phyloP scores from a whole-genome alignment of 2,329 filamentous ascomycete species.

The Nothomitra cinnamomea region DNA sequence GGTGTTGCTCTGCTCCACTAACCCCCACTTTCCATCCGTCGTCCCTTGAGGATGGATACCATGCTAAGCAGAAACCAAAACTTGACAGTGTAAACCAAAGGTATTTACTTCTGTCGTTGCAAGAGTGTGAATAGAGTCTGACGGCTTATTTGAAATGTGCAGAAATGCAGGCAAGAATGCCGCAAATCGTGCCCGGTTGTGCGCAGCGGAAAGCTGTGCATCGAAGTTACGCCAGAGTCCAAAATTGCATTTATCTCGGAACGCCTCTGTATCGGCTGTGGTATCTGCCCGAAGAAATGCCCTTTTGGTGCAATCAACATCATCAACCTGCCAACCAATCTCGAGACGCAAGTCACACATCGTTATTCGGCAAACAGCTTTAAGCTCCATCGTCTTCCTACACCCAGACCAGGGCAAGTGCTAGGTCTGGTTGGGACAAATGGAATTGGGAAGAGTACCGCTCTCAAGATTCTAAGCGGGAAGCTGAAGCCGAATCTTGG shows the following conservation, averaged over 20 bases:
- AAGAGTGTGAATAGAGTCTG: conserved; percentile 13
- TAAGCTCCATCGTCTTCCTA: conserved; percentile 93
- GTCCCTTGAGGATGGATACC: background rate
- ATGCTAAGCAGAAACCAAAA: background rate
- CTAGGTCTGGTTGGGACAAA: conserved; percentile 95
- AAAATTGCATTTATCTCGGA: conserved; percentile 98
- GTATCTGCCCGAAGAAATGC: conserved; percentile 99
- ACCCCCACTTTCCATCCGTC: background rate
- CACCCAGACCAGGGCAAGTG: conserved; percentile 88
- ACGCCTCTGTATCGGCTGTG: conserved; percentile 88
- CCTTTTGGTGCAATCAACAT: conserved; percentile 98
- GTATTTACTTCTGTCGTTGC: conserved; percentile 26
- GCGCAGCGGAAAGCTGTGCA: conserved; percentile 90
- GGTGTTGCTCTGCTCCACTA: conserved; percentile 10
- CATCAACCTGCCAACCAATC: conserved; percentile 98
- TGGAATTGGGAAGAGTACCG: conserved; percentile 99
- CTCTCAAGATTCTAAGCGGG: conserved; percentile 92
- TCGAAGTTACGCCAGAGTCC: conserved; percentile 76
- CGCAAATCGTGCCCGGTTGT: conserved; percentile 98
- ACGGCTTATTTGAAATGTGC: conserved; percentile 13
- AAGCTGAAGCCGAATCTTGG: conserved; percentile 98
- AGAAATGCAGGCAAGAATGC: conserved; percentile 99
- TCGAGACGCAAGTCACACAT: conserved; percentile 95
- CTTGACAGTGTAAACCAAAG: conserved; percentile 67
- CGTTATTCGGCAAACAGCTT: conserved; percentile 99